Evolutionary conservation across 1,284 basidiomycete genomes (phyloP), one percentile per base, ranked within the genome.

Genomic region (Pisolithus thermaeus): DNA sequence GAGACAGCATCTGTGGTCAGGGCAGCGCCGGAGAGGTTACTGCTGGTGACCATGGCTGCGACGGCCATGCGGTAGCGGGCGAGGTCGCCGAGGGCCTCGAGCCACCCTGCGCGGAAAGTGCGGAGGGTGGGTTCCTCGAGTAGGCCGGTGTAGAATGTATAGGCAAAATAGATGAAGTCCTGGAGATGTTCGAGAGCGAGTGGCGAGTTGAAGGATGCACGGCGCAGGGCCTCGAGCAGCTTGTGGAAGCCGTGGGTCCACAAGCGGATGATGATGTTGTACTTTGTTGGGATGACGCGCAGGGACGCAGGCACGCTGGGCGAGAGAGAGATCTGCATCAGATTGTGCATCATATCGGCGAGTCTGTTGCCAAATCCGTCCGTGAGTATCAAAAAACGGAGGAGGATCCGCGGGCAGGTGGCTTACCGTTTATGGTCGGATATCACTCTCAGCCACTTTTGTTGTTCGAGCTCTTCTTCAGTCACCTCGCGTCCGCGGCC

Each of bases 41-140:
- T 60, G 60, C 73, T 66, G n/a, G 78, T 76, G 23, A 84, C 72
- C 73, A 86, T 79, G 30, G 80, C 80, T 35, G 83, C 90, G n/a
- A 97, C 90, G 3, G 89, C 87, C 91, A 98, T 96, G 46, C 91
- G 81, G 66, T 97, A 98, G 27, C 95, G 78, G 0, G 96, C 94
- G 32, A 99, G 79, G 69, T 98, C 95, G 23, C 96, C 96, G 12
- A 99, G 83, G 5, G 94, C 92, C 67, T 99, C 95, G 49, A 98
- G 83, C 94, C 96, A 99, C 1, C 85, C 84, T 1, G 81, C 76
- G 52, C 86, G 83, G 73, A 95, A 95, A 8, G 73, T 69, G 11
- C 69, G 70, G 49, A 97, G 79, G 2, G 74, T 78, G 18, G 82
- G 83, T 62, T 95, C 88, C 63, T 98, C 96, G 50, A 93, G 77